A percentile compares a stretch with the other conserved stretches of the same genome.
These are phyloP conservation scores for Mycosphaerella sp. DNA, from an alignment of 2,329 filamentous ascomycete species.

Conservation along the genomic window DNA sequence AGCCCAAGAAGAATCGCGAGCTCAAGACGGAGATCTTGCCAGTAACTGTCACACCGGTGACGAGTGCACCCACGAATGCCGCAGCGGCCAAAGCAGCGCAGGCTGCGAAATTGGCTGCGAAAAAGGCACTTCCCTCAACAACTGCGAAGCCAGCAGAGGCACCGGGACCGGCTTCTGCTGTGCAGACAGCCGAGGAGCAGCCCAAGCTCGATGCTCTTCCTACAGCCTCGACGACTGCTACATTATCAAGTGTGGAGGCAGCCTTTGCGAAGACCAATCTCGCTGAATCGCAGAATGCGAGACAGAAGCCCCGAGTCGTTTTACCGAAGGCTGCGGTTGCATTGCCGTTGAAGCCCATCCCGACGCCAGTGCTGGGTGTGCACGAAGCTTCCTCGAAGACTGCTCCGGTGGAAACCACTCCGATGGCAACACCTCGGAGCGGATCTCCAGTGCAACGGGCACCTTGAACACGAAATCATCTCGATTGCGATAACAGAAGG, in stretches of 20 bases:
- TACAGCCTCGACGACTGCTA: background rate
- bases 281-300: background rate
- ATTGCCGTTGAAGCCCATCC: constrained; percentile 11
- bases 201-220: background rate
- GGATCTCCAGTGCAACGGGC: background rate
- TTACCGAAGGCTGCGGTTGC: constrained; percentile 5
- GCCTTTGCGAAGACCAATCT: background rate
- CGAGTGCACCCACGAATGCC: constrained; percentile 11
- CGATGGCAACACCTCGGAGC: constrained; percentile 4
- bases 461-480: background rate
- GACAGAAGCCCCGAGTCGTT: constrained; percentile 5
- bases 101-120: constrained; percentile 4
- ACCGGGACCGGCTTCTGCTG: background rate
- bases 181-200: background rate
- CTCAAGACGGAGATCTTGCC: constrained; percentile 54
- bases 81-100: constrained; percentile 11
- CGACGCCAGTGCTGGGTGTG: constrained; percentile 19
- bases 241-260: background rate
- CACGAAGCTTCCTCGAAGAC: constrained; percentile 14
- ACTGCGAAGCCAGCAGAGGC: background rate
- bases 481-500: background rate
- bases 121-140: constrained; percentile 1
- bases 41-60: constrained; percentile 32
- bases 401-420: constrained; percentile 10
- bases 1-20: constrained; percentile 57